Conservation (phyloP, 75 land plant species). For the Selaginella moellendorffii region DNA sequence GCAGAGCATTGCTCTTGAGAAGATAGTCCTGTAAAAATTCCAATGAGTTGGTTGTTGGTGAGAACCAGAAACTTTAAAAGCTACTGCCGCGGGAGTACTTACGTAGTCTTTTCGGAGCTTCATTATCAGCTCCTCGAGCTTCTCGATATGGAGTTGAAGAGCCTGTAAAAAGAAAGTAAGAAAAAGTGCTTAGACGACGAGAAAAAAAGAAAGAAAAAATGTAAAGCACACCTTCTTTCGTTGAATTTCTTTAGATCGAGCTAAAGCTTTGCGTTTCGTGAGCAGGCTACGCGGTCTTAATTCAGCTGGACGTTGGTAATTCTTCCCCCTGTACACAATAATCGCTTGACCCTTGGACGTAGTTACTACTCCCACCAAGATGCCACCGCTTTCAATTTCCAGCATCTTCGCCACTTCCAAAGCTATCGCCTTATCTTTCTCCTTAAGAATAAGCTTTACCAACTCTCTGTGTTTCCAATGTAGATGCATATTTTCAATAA, state of each 20-base stretch:
- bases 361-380: slow-evolving; percentile 69
- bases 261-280: slow-evolving; percentile 70
- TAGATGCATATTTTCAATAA: slow-evolving; percentile 92
- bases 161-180: background rate
- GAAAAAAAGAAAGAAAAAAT: too few relatives aligned
- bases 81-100: background rate
- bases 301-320: slow-evolving; percentile 56
- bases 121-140: background rate
- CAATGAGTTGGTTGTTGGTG: background rate
- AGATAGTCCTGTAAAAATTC: background rate
- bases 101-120: background rate
- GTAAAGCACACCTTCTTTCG: slow-evolving; percentile 40
- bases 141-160: background rate
- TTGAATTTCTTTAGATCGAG: slow-evolving; percentile 60
- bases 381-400: slow-evolving; percentile 88
- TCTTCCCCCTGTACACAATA: slow-evolving; percentile 86
- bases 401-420: slow-evolving; percentile 42
- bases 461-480: slow-evolving; percentile 98
- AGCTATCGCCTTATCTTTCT: slow-evolving; percentile 27
- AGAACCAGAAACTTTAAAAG: too few relatives aligned
- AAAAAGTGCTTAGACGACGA: too few relatives aligned
- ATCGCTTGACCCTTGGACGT: slow-evolving; percentile 81
- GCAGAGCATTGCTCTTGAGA: background rate
- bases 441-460: slow-evolving; percentile 60
- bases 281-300: slow-evolving; percentile 67